A percentile compares a stretch with the other conserved stretches of the same genome.
phyloP scores from a whole-genome alignment of 2,329 filamentous ascomycete species.

The Diaporthe vexans region DNA sequence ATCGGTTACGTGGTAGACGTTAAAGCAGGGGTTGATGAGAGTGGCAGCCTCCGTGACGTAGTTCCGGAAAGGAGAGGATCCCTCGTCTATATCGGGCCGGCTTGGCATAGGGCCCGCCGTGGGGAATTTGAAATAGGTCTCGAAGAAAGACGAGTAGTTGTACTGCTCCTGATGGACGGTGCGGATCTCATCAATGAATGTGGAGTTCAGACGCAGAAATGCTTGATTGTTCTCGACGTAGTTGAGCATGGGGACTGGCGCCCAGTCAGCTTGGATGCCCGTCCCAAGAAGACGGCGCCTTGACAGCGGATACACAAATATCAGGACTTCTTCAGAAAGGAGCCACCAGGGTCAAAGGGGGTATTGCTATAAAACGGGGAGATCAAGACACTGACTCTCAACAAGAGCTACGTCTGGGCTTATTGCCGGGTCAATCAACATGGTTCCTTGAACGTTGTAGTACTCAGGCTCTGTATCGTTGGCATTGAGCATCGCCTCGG shows the following conservation, averaged over 20 bases:
- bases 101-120: constrained; percentile 70
- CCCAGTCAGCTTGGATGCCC: constrained; percentile 32
- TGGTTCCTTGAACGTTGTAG: constrained; percentile 66
- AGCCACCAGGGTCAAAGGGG: constrained; percentile 21
- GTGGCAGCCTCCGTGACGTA: constrained; percentile 65
- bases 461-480: constrained; percentile 69
- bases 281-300: not conserved
- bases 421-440: constrained; percentile 36
- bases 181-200: constrained; percentile 63
- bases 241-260: constrained; percentile 62
- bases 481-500: constrained; percentile 74
- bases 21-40: constrained; percentile 79
- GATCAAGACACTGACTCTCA: constrained; percentile 52
- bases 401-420: constrained; percentile 17
- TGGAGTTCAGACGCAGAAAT: constrained; percentile 73
- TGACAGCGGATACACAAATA: not conserved
- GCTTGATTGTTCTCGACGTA: constrained; percentile 71
- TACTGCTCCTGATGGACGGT: constrained; percentile 69
- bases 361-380: constrained; percentile 52
- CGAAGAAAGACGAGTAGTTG: constrained; percentile 70
- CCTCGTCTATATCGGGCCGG: constrained; percentile 57
- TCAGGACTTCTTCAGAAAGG: no score
- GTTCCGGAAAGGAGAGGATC: constrained; percentile 67
- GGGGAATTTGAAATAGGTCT: constrained; percentile 75
- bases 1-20: constrained; percentile 77